These are phyloP conservation scores for Aquilaria sinensis DNA, from an alignment of 345 rosid species.

Conservation along the genomic window DNA sequence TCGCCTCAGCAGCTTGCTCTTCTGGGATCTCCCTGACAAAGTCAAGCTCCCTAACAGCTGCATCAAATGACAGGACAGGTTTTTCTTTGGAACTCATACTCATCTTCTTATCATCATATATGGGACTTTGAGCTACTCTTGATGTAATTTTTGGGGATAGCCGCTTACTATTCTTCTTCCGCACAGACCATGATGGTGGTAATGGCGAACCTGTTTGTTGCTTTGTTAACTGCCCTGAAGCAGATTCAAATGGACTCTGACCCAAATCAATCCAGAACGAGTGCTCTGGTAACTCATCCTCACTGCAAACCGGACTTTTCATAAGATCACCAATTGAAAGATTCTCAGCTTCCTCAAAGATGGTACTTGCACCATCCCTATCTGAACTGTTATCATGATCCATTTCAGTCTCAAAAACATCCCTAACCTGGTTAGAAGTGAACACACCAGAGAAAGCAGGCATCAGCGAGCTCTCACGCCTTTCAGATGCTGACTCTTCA, in stretches of 20 bases:
- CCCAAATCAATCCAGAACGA: conserved; percentile 72
- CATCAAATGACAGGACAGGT: conserved; percentile 63
- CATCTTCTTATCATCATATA: conserved; percentile 25
- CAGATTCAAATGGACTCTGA: conserved; percentile 60
- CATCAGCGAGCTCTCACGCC: conserved; percentile 39
- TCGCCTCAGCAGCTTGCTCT: conserved; percentile 28
- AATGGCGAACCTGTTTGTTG: conserved; percentile 35
- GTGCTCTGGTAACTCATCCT: conserved; percentile 60
- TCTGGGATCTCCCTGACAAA: conserved; percentile 37
- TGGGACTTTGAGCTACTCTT: conserved; percentile 27
- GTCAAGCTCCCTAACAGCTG: conserved; percentile 61
- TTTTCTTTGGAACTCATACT: conserved; percentile 24
- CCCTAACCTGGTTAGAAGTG: conserved; percentile 65
- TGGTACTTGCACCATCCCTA: conserved; percentile 74
- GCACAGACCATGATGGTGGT: conserved; percentile 38
- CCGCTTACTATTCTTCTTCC: conserved; percentile 32
- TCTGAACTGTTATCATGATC: conserved; percentile 65
- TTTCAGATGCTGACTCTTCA: conserved; percentile 36
- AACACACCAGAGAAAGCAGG: conserved; percentile 82
- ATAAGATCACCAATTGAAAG: conserved; percentile 75
- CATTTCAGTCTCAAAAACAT: conserved; percentile 73
- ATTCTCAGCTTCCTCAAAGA: conserved; percentile 74
- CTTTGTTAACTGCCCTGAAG: conserved; percentile 33
- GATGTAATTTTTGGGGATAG: conserved; percentile 36
- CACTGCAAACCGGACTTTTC: conserved; percentile 68